Evolutionary conservation across 1,284 basidiomycete species (phyloP).

Genomic region (Boletus semigastroideus): DNA sequence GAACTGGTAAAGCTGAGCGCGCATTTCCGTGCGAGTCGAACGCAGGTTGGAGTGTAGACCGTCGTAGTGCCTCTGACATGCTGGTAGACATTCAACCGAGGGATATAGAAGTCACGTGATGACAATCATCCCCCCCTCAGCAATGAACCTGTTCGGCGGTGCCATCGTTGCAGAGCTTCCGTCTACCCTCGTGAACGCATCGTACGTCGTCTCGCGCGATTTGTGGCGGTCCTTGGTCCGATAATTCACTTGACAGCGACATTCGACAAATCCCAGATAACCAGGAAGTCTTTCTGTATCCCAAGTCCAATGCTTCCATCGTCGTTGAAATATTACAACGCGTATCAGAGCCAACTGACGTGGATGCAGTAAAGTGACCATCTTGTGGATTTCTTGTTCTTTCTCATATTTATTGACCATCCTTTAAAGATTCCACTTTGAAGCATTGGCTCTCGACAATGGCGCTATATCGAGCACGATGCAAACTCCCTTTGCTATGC

Average conservation of each 20-base stretch:
- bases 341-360: constrained; percentile 56
- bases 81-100: constrained; percentile 1
- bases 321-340: constrained; percentile 85
- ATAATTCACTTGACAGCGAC: constrained; percentile 50
- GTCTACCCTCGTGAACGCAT: constrained; percentile 72
- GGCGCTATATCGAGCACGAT: constrained; percentile 59
- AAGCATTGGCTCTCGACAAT: constrained; percentile 92
- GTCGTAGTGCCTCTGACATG: constrained; percentile 25
- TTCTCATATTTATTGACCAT: constrained; percentile 9
- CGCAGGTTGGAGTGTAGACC: constrained; percentile 55
- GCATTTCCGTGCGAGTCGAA: constrained; percentile 50
- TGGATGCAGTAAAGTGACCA: constrained; percentile 62
- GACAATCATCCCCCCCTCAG: too few relatives aligned
- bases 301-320: constrained; percentile 65
- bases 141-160: constrained; percentile 63
- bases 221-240: background rate
- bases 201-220: constrained; percentile 60
- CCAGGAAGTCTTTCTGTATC: constrained; percentile 90
- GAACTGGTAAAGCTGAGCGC: constrained; percentile 55
- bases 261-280: constrained; percentile 95
- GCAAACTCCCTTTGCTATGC: constrained; percentile 31
- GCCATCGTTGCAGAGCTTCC: constrained; percentile 73
- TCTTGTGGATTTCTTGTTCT: constrained; percentile 15
- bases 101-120: constrained; percentile 22
- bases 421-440: constrained; percentile 80